Evolutionary conservation across 192 early-diverging fungal genomes (phyloP).

Genomic region (Rhizoclosmatium globosum): DNA sequence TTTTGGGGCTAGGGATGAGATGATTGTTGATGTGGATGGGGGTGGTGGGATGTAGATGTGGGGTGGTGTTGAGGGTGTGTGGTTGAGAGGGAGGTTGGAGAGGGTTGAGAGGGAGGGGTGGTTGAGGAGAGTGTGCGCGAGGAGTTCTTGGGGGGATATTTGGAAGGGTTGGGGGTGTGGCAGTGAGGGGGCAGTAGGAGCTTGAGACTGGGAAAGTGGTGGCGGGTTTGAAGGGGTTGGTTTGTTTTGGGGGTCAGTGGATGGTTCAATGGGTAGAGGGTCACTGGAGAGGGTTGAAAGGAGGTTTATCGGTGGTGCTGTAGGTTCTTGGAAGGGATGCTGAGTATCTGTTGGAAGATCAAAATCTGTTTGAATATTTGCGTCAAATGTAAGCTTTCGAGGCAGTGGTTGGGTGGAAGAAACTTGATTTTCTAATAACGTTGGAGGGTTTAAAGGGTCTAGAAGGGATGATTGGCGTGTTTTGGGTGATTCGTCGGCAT

Average conservation of each 20-base stretch:
- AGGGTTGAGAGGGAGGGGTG: not conserved
- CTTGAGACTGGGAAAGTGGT: not conserved
- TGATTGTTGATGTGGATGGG: not conserved
- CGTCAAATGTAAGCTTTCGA: slow-evolving; percentile 80
- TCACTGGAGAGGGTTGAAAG: no score
- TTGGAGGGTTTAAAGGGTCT: no score
- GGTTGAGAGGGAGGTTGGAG: not conserved
- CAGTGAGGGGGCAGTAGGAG: not conserved
- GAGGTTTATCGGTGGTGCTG: no score
- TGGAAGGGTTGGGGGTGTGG: not conserved
- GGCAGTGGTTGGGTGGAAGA: slow-evolving; percentile 59
- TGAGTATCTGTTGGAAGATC: not conserved
- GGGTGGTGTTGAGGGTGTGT: not conserved
- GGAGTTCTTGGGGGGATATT: not conserved
- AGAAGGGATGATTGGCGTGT: no score
- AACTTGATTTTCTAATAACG: no score
- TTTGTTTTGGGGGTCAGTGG: not conserved
- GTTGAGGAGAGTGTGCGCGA: not conserved
- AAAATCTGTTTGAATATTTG: slow-evolving; percentile 40
- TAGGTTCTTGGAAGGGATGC: not conserved
- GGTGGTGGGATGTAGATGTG: not conserved
- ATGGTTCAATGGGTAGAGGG: no score
- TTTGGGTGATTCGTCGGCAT: slow-evolving; percentile 73
- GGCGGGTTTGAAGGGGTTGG: not conserved
- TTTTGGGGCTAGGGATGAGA: no score